Conservation (phyloP, 140 eudicot genomes). For the Erigeron philadelphicus region DNA sequence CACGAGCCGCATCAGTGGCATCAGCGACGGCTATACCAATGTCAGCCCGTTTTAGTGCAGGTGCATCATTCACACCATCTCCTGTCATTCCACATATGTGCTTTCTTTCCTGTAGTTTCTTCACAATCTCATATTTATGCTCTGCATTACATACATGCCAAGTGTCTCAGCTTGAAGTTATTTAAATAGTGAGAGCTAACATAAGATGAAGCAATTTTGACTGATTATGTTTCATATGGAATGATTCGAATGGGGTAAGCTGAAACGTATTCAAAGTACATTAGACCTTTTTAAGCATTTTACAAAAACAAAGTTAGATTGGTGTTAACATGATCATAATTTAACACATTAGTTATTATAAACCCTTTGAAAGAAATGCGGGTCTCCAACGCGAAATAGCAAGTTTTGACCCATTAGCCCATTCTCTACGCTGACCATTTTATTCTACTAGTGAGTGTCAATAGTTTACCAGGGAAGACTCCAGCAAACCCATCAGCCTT, state of each 20-base stretch:
- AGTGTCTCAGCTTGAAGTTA: neutral
- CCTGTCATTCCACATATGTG: conserved; percentile 97
- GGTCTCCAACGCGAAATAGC: neutral
- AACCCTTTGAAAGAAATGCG: no score
- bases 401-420: neutral
- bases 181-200: neutral
- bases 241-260: neutral
- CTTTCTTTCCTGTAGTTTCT: conserved; percentile 76
- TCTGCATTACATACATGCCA: conserved; percentile 37
- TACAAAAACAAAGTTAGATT: neutral
- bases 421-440: neutral
- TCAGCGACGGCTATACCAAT: conserved; percentile 94
- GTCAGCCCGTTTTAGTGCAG: conserved; percentile 87
- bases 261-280: neutral
- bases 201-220: no score
- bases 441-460: neutral
- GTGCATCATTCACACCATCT: conserved; percentile 96
- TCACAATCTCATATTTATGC: conserved; percentile 89
- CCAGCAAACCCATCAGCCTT: conserved; percentile 98
- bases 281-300: no score
- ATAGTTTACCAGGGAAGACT: conserved; percentile 74
- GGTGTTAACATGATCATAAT: neutral
- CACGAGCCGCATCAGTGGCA: conserved; percentile 90
- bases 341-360: neutral
- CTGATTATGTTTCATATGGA: no score